Evolutionary conservation across 352 stramenopile genomes (phyloP).

Genomic region (Phytophthora fragariaefolia): DNA sequence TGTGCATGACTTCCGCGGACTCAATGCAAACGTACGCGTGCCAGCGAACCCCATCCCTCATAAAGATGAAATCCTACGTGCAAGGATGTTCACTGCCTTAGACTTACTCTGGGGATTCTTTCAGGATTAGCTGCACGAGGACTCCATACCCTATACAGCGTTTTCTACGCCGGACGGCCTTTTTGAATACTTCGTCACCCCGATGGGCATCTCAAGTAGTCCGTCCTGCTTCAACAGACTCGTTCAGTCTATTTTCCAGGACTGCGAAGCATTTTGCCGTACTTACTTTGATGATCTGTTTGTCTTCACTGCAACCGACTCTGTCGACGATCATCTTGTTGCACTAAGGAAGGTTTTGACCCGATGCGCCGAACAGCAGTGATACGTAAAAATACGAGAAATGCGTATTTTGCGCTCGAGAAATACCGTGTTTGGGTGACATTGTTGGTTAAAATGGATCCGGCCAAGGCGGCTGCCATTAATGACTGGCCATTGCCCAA

Average conservation of each 20-base stretch:
- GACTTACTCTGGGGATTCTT: constrained; percentile 5
- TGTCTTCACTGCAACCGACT: background rate
- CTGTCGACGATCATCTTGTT: background rate
- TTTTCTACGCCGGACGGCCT: constrained; percentile 1
- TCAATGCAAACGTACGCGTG: constrained; percentile 2
- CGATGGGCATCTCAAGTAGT: constrained; percentile 1
- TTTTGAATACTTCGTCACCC: background rate
- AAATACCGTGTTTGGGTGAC: background rate
- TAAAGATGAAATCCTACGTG: background rate
- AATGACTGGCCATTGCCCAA: background rate
- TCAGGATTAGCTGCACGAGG: background rate
- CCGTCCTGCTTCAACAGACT: background rate
- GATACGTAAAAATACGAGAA: background rate
- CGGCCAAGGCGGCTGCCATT: background rate
- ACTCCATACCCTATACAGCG: constrained; percentile 3
- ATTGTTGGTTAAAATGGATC: background rate
- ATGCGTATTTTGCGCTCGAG: background rate
- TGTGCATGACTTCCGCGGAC: background rate
- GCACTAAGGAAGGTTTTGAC: background rate
- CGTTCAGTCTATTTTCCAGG: background rate
- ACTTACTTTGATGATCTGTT: constrained; percentile 1
- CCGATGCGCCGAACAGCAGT: background rate
- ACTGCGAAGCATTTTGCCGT: background rate
- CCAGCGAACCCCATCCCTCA: background rate
- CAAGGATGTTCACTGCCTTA: background rate